A percentile compares a stretch with the other conserved stretches of the same genome.
Evolutionary conservation across 2,329 filamentous ascomycete genomes (phyloP).

Genomic region (Aulographum hederae): DNA sequence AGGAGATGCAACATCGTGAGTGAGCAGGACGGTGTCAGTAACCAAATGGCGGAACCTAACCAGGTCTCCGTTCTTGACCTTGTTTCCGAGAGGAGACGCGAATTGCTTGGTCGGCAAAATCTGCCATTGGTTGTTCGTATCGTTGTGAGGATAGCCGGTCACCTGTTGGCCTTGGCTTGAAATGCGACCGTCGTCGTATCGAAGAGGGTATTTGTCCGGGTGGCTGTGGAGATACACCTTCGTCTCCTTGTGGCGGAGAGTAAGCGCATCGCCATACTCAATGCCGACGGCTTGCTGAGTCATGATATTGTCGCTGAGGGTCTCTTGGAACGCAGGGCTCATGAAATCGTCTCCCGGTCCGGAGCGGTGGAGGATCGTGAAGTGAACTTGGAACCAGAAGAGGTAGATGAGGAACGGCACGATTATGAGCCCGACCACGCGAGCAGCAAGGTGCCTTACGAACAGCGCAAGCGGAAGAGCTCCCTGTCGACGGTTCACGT

Average conservation of each 20-base stretch:
- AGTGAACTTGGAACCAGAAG: constrained; percentile 99
- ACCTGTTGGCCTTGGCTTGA: constrained; percentile 96
- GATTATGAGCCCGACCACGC: constrained; percentile 69
- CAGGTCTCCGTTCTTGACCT: constrained; percentile 67
- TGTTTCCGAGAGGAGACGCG: constrained; percentile 27
- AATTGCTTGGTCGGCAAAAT: constrained; percentile 49
- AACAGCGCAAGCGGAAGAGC: constrained; percentile 66
- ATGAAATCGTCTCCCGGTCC: constrained; percentile 98
- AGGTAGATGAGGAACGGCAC: constrained; percentile 95
- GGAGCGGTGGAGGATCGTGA: constrained; percentile 69
- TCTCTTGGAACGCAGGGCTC: constrained; percentile 96
- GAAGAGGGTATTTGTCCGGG: constrained; percentile 68
- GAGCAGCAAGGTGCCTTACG: constrained; percentile 75
- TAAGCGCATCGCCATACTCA: constrained; percentile 77
- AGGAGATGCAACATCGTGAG: constrained; percentile 92
- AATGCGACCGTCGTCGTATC: constrained; percentile 93
- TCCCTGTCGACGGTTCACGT: constrained; percentile 70
- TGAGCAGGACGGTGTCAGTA: constrained; percentile 73
- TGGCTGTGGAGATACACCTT: constrained; percentile 94
- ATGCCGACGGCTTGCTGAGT: constrained; percentile 70
- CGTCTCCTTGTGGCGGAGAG: constrained; percentile 89
- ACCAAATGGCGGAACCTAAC: constrained; percentile 73
- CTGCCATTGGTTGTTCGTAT: constrained; percentile 98
- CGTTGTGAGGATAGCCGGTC: constrained; percentile 93
- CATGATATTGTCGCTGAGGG: constrained; percentile 87